Evolutionary conservation across 257 asterid genomes (phyloP), one percentile per base, ranked within the genome.

Genomic region (Solanum chiquidenum): DNA sequence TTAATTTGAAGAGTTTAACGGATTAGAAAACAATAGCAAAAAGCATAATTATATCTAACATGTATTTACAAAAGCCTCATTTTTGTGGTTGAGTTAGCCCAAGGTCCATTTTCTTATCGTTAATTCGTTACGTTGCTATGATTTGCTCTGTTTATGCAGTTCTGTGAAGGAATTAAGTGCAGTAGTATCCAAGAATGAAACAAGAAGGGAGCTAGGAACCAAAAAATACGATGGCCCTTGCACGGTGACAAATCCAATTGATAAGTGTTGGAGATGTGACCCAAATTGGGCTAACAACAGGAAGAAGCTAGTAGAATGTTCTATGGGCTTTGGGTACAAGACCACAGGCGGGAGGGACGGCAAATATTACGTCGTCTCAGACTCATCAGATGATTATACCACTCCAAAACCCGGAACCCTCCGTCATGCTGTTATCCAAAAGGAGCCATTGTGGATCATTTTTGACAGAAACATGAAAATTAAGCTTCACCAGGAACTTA

Each of bases 211-310:
- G 35, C 89, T 94, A 5, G 40, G 49, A 6, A 84, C 87, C 3
- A 88, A 33, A 40, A 38, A 62, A 0, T 89, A 89, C 90, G 2
- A 4, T 1, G 96, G 95, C 1, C 91, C 94, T 23, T 94, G 98
- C 92, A 13, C 7, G 87, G 94, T 87, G 4, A 92, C 93, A 16
- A 94, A 94, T 90, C 98, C 96, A 20, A 91, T 91, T 27, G 92
- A 91, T 52, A 72, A 80, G 52, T 91, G 91, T 25, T 91, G 92
- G 92, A 89, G 92, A 76, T 91, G 91, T 88, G 88, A 91, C 9
- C 85, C 89, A 6, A 68, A 87, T 20, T 91, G 91, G 92, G 92
- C 89, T 3, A 13, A 66, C 20, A 89, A 91, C 82, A 86, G 92
- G 49, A 86, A 86, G 25, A 77, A 89, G 77, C 87, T 91, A 13